These are phyloP conservation scores for Kodamaea neixiangensis DNA, from an alignment of 805 yeast species.

Conservation along the genomic window DNA sequence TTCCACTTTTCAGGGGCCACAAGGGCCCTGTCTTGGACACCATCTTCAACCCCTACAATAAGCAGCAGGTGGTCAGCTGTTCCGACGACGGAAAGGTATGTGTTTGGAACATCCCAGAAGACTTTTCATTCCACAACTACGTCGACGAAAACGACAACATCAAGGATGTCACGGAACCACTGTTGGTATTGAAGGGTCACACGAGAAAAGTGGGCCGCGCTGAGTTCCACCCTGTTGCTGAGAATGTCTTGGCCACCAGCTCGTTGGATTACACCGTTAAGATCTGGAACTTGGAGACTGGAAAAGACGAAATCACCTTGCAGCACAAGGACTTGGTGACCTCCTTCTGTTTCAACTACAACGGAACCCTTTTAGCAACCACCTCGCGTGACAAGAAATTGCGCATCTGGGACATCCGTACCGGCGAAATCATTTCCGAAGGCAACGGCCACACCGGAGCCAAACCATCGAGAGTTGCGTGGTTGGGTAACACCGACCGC, in stretches of 20 bases:
- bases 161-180: conserved; percentile 67
- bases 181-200: conserved; percentile 77
- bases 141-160: conserved; percentile 55
- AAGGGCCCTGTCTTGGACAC: conserved; percentile 95
- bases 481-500: conserved; percentile 88
- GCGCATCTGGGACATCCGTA: conserved; percentile 87
- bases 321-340: conserved; percentile 90
- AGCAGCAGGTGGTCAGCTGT: conserved; percentile 44
- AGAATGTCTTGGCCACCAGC: conserved; percentile 83
- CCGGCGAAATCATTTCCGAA: conserved; percentile 73
- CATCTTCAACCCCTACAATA: conserved; percentile 90
- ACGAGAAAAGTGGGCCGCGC: conserved; percentile 92
- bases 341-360: conserved; percentile 88
- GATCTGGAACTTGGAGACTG: conserved; percentile 84
- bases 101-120: conserved; percentile 85
- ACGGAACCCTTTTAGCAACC: conserved; percentile 85
- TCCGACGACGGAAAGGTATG: conserved; percentile 55
- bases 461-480: conserved; percentile 80
- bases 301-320: conserved; percentile 68
- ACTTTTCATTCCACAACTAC: conserved; percentile 69
- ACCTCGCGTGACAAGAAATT: conserved; percentile 88
- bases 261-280: conserved; percentile 90
- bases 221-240: conserved; percentile 84
- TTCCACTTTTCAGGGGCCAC: conserved; percentile 93
- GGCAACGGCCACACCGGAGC: conserved; percentile 94